Evolutionary conservation across 306 rosid species (phyloP).

Genomic region (Cucumis sativus): DNA sequence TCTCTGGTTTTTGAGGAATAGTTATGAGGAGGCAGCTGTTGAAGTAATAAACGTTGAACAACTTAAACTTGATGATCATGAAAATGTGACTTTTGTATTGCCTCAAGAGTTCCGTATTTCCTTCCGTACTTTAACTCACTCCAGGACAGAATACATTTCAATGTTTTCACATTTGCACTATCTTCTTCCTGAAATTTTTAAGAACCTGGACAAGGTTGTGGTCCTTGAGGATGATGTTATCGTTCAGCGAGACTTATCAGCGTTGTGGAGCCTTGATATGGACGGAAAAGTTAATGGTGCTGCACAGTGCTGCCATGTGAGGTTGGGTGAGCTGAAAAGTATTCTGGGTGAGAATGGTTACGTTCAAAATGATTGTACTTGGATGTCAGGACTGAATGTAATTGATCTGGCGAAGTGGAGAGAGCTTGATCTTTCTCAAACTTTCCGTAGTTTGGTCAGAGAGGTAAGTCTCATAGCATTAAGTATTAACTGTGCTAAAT

Average conservation of each 20-base stretch:
- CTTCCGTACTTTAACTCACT: slow-evolving; percentile 27
- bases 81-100: slow-evolving; percentile 28
- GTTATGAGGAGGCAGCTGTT: slow-evolving; percentile 51
- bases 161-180: slow-evolving; percentile 81
- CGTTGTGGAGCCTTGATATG: slow-evolving; percentile 71
- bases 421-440: slow-evolving; percentile 66
- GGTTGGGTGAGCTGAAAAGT: slow-evolving; percentile 51
- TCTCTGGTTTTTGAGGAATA: slow-evolving; percentile 74
- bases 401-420: slow-evolving; percentile 85
- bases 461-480: slow-evolving; percentile 40
- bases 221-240: slow-evolving; percentile 88
- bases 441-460: slow-evolving; percentile 37
- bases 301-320: slow-evolving; percentile 56
- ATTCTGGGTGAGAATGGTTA: slow-evolving; percentile 44
- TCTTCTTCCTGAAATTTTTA: slow-evolving; percentile 75
- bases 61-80: slow-evolving; percentile 31
- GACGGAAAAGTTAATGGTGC: slow-evolving; percentile 88
- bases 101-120: slow-evolving; percentile 83
- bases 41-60: slow-evolving; percentile 70
- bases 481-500: background rate
- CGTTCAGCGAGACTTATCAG: slow-evolving; percentile 76
- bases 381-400: slow-evolving; percentile 96
- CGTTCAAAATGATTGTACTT: slow-evolving; percentile 42
- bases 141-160: slow-evolving; percentile 76
- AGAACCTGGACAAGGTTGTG: slow-evolving; percentile 59